Percentiles rank a stretch among this genome's conserved stretches.
Evolutionary conservation across 306 rosid species (phyloP).

Genomic region (Lotus japonicus): DNA sequence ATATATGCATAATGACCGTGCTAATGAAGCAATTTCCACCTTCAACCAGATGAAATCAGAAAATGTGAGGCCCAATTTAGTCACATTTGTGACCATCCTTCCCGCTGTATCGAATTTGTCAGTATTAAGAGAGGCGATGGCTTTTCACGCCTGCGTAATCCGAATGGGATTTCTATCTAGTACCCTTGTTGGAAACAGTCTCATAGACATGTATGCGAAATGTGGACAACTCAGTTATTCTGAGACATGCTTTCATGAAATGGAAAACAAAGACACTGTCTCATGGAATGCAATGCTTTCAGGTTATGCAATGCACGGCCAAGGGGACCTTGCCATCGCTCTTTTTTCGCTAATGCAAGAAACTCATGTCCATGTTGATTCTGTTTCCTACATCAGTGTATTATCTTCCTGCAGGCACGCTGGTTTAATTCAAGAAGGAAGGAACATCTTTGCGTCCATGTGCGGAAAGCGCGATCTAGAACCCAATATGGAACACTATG

Average conservation of each 20-base stretch:
- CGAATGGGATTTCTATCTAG: constrained; percentile 50
- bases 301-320: constrained; percentile 62
- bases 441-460: constrained; percentile 45
- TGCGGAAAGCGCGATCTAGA: constrained; percentile 35
- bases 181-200: constrained; percentile 45
- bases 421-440: constrained; percentile 55
- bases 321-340: constrained; percentile 39
- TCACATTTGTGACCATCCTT: constrained; percentile 49
- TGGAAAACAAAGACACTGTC: constrained; percentile 47
- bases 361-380: constrained; percentile 39
- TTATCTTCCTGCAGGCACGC: constrained; percentile 74
- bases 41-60: constrained; percentile 45
- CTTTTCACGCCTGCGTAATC: constrained; percentile 53
- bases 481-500: constrained; percentile 62
- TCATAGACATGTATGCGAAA: constrained; percentile 64
- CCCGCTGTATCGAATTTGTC: constrained; percentile 54
- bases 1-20: constrained; percentile 35
- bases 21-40: constrained; percentile 41
- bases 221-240: constrained; percentile 51
- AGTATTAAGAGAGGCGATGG: constrained; percentile 48
- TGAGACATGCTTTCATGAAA: constrained; percentile 58
- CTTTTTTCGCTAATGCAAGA: constrained; percentile 56
- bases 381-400: constrained; percentile 49
- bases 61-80: constrained; percentile 42
- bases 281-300: constrained; percentile 75